Conservation (phyloP, 2,329 filamentous ascomycete genomes). For the Neoarthrinium moseri region DNA sequence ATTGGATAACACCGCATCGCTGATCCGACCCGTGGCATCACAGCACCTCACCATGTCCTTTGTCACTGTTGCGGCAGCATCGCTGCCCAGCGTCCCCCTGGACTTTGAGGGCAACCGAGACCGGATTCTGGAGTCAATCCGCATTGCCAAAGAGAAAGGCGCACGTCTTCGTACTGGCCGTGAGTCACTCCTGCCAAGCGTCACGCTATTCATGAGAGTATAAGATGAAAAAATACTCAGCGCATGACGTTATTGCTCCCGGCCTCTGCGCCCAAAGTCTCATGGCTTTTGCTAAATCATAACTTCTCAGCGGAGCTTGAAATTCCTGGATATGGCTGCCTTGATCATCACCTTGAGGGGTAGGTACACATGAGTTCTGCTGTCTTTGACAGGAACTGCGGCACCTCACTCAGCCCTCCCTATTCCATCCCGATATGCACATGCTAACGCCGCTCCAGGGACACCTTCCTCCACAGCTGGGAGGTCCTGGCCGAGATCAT, state of each 20-base stretch:
- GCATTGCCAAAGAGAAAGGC: conserved; percentile 51
- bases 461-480: conserved; percentile 58
- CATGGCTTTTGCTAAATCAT: neutral
- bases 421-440: neutral
- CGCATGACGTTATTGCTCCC: no score
- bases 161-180: conserved; percentile 62
- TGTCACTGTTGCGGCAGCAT: neutral
- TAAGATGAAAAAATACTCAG: no score
- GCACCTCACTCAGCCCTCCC: no score
- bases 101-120: conserved; percentile 52
- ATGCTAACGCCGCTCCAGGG: no score
- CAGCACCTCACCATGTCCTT: neutral
- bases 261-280: no score
- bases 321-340: conserved; percentile 57
- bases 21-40: no score
- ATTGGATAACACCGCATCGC: no score
- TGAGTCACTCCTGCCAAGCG: conserved; percentile 34
- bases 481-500: conserved; percentile 64
- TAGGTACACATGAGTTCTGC: no score
- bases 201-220: no score
- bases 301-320: neutral
- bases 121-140: conserved; percentile 61
- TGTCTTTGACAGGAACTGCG: no score
- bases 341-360: conserved; percentile 64
- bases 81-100: neutral